phyloP scores from a whole-genome alignment of 345 rosid species.

The Murraya koenigii region DNA sequence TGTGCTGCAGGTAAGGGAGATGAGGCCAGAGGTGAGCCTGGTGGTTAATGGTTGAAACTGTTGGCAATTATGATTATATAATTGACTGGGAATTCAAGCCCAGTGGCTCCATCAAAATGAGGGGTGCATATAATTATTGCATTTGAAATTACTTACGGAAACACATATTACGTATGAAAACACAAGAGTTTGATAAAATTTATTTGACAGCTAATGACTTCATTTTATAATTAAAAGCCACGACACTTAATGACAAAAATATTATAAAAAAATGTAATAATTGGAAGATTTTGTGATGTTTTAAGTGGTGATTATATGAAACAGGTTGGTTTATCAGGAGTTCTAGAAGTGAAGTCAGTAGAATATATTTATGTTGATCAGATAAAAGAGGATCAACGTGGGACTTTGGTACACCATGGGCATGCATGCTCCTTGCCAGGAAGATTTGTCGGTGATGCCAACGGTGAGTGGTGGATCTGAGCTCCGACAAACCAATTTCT shows the following conservation, averaged over 20 bases:
- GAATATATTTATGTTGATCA: conserved; percentile 32
- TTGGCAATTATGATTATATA: conserved; percentile 28
- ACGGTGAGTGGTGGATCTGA: conserved; percentile 23
- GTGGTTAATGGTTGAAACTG: conserved; percentile 29
- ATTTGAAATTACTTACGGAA: too few species aligned
- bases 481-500: conserved; percentile 24
- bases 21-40: conserved; percentile 27
- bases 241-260: too few species aligned
- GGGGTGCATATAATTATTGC: neutral
- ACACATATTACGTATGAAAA: too few species aligned
- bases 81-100: conserved; percentile 34
- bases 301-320: neutral
- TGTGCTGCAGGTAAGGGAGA: conserved; percentile 21
- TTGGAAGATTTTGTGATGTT: neutral
- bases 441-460: conserved; percentile 34
- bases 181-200: too few species aligned
- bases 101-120: conserved; percentile 16
- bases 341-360: conserved; percentile 40
- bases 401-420: conserved; percentile 37
- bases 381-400: conserved; percentile 37
- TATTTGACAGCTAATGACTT: too few species aligned
- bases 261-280: neutral
- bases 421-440: conserved; percentile 28
- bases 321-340: conserved; percentile 55
- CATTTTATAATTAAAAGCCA: too few species aligned